phyloP scores from a whole-genome alignment of 1,284 basidiomycete species.

The Sparassis latifolia region DNA sequence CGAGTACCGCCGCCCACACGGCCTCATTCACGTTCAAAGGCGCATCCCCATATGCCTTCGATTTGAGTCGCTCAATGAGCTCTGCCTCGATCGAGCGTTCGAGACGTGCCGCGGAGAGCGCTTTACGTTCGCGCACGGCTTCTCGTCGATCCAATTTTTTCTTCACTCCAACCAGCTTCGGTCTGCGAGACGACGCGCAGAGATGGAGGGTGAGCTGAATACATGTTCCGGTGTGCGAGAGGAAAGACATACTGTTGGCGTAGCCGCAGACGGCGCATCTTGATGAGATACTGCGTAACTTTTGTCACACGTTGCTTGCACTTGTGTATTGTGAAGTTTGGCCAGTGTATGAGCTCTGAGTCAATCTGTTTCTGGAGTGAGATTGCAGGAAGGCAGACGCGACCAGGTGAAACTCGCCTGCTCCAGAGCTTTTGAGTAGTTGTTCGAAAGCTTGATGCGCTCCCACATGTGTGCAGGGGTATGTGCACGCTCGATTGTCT shows the following conservation, averaged over 20 bases:
- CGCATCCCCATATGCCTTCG: constrained; percentile 95
- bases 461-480: constrained; percentile 98
- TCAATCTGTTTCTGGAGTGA: constrained; percentile 63
- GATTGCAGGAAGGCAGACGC: not conserved
- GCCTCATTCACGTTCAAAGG: constrained; percentile 98
- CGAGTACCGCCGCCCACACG: constrained; percentile 90
- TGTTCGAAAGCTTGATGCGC: constrained; percentile 86
- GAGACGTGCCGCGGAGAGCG: constrained; percentile 88
- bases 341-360: constrained; percentile 94
- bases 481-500: constrained; percentile 97
- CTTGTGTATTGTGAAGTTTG: constrained; percentile 95
- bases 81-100: constrained; percentile 97
- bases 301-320: constrained; percentile 99
- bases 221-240: not conserved
- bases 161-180: constrained; percentile 91
- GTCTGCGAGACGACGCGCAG: constrained; percentile 40
- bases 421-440: constrained; percentile 92
- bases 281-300: constrained; percentile 98
- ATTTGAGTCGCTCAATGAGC: constrained; percentile 90
- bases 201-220: not conserved
- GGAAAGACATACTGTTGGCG: constrained; percentile 73
- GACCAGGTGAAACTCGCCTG: constrained; percentile 49
- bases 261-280: constrained; percentile 88
- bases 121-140: constrained; percentile 89
- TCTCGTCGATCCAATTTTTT: constrained; percentile 98